Evolutionary conservation across 2,329 filamentous ascomycete genomes (phyloP).

Genomic region (Botrytis sinoallii): DNA sequence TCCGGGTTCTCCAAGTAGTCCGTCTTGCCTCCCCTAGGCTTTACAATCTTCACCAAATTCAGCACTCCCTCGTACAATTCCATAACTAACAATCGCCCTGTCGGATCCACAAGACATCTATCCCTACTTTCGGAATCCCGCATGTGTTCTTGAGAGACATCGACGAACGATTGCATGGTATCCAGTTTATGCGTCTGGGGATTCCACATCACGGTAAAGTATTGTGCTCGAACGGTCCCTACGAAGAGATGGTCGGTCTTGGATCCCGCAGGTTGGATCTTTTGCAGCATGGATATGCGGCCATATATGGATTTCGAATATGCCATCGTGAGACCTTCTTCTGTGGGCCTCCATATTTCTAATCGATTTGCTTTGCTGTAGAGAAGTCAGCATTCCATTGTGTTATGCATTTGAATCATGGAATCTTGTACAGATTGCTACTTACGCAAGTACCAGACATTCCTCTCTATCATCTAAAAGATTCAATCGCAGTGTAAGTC

Average conservation of each 20-base stretch:
- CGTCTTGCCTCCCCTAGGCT: conserved; percentile 49
- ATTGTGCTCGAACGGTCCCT: conserved; percentile 84
- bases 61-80: conserved; percentile 68
- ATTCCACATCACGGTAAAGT: conserved; percentile 89
- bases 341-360: conserved; percentile 72
- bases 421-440: background rate
- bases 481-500: conserved; percentile 78
- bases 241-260: conserved; percentile 84
- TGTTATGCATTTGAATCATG: background rate
- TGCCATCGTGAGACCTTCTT: conserved; percentile 62
- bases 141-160: conserved; percentile 58
- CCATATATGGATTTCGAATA: conserved; percentile 76
- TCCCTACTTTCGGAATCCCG: conserved; percentile 80
- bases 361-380: conserved; percentile 77
- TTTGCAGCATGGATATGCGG: conserved; percentile 80
- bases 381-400: conserved; percentile 24
- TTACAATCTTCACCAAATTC: conserved; percentile 59
- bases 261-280: conserved; percentile 70
- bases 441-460: conserved; percentile 84
- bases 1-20: conserved; percentile 60
- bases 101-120: conserved; percentile 79
- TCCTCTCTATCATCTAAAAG: conserved; percentile 73
- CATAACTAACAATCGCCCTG: conserved; percentile 63
- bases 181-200: conserved; percentile 49
- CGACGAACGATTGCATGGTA: conserved; percentile 49